Percentiles rank a stretch among this genome's conserved stretches.
These are phyloP conservation scores for Ceratorhiza oryzae-sativae DNA, from an alignment of 1,284 basidiomycete species.

Conservation along the genomic window DNA sequence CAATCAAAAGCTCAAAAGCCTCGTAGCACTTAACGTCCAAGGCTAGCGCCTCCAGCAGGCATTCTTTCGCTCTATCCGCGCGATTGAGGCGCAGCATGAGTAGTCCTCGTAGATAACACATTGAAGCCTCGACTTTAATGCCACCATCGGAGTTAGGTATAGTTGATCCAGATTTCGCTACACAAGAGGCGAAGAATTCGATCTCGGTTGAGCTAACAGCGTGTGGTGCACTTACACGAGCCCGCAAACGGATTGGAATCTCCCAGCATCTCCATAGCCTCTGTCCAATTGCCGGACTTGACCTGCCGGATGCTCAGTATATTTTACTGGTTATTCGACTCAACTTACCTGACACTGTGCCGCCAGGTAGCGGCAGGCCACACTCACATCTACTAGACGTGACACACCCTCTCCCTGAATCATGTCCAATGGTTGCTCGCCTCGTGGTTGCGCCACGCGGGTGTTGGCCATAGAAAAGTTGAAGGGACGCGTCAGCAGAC, in stretches of 20 bases:
- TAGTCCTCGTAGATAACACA: conserved; percentile 92
- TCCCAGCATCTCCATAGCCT: conserved; percentile 92
- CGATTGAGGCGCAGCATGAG: conserved; percentile 94
- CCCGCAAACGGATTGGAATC: conserved; percentile 86
- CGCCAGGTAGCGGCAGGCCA: conserved; percentile 92
- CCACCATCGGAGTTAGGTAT: conserved; percentile 82
- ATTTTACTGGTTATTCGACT: background rate
- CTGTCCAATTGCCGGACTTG: conserved; percentile 90
- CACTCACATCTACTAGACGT: conserved; percentile 85
- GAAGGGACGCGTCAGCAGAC: conserved; percentile 86
- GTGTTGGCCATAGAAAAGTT: conserved; percentile 53
- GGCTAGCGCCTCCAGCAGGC: conserved; percentile 93
- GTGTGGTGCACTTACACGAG: conserved; percentile 57
- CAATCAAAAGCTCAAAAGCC: conserved; percentile 88
- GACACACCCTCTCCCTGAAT: conserved; percentile 46
- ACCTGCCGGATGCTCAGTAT: conserved; percentile 55
- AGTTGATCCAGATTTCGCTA: conserved; percentile 68
- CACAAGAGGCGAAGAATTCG: background rate
- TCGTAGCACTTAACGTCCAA: conserved; percentile 99
- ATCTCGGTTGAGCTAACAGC: background rate
- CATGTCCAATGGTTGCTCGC: conserved; percentile 54
- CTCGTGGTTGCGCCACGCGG: conserved; percentile 67
- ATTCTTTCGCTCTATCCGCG: conserved; percentile 86
- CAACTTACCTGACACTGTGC: conserved; percentile 83
- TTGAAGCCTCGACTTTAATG: conserved; percentile 93